Evolutionary conservation across 192 early-diverging fungal genomes (phyloP).

Genomic region (Phycomyces blakesleeanus): DNA sequence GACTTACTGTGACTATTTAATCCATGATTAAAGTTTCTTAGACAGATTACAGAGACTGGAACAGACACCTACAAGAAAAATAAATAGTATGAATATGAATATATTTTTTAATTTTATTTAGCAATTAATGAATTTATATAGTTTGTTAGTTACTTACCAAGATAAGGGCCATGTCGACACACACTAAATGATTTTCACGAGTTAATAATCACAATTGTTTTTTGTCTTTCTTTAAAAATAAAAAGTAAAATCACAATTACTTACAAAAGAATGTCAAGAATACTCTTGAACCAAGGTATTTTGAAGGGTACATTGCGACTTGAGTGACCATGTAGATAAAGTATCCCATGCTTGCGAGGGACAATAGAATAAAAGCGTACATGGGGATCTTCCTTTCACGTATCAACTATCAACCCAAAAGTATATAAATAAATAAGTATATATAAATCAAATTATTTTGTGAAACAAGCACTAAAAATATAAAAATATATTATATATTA

Average conservation of each 20-base stretch:
- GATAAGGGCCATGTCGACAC: constrained; percentile 44
- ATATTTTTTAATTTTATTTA: too few species aligned
- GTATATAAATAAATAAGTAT: constrained; percentile 7
- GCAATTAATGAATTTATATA: too few species aligned
- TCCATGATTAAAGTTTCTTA: constrained; percentile 68
- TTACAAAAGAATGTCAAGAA: constrained; percentile 58
- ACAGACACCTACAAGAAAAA: constrained; percentile 39
- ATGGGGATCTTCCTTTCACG: constrained; percentile 53
- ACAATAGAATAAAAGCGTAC: constrained; percentile 55
- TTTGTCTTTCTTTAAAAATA: too few species aligned
- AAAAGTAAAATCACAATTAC: constrained; percentile 5
- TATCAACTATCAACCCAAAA: constrained; percentile 37
- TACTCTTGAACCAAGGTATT: constrained; percentile 45
- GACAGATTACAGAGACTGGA: constrained; percentile 52
- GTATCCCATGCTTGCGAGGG: constrained; percentile 63
- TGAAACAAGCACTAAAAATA: background rate
- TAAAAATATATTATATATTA: background rate
- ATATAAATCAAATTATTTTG: background rate
- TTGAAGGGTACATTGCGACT: constrained; percentile 40
- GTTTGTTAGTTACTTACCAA: constrained; percentile 36
- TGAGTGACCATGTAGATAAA: constrained; percentile 62
- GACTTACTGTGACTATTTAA: constrained; percentile 64
- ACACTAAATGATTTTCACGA: constrained; percentile 29
- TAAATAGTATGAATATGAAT: background rate
- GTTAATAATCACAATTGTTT: too few species aligned